A percentile compares a stretch with the other conserved stretches of the same genome.
These are phyloP conservation scores for Leptographium flavum DNA, from an alignment of 2,329 filamentous ascomycete species.

Conservation along the genomic window DNA sequence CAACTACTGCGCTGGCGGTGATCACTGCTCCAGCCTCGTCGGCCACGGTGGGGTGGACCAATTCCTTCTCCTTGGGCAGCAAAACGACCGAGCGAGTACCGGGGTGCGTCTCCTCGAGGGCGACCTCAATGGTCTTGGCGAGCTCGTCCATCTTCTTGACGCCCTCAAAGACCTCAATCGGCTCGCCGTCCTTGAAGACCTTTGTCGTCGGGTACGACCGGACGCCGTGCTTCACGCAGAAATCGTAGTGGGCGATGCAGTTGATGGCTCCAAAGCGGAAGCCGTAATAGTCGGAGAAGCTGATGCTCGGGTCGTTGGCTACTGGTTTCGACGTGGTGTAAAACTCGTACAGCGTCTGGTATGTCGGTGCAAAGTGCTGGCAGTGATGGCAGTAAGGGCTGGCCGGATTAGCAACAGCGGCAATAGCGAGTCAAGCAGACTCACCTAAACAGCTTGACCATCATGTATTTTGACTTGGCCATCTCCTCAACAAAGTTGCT, in stretches of 20 bases:
- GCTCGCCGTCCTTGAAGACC: constrained; percentile 66
- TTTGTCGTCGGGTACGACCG: constrained; percentile 60
- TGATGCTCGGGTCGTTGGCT: constrained; percentile 34
- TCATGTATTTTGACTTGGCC: constrained; percentile 35
- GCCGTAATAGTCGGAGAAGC: constrained; percentile 71
- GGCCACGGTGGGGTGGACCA: constrained; percentile 19
- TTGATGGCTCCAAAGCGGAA: constrained; percentile 80
- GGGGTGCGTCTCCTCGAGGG: constrained; percentile 64
- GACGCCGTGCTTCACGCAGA: constrained; percentile 57
- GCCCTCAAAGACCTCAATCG: constrained; percentile 49
- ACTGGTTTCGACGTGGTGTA: constrained; percentile 77
- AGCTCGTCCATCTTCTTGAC: constrained; percentile 42
- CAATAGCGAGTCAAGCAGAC: constrained; percentile 5
- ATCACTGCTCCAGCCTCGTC: constrained; percentile 15
- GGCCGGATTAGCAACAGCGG: background rate
- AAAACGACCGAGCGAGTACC: constrained; percentile 60
- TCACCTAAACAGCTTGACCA: constrained; percentile 57
- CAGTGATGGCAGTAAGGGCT: constrained; percentile 60
- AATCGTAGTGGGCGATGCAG: constrained; percentile 69
- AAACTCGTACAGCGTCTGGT: constrained; percentile 88
- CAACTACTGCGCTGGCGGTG: background rate
- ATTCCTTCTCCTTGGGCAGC: constrained; percentile 59
- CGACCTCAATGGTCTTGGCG: constrained; percentile 52
- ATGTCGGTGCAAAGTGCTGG: constrained; percentile 64
- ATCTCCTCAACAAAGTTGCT: constrained; percentile 42